phyloP scores from a whole-genome alignment of 2,329 filamentous ascomycete species.

The Neopestalotiopsis sp. region DNA sequence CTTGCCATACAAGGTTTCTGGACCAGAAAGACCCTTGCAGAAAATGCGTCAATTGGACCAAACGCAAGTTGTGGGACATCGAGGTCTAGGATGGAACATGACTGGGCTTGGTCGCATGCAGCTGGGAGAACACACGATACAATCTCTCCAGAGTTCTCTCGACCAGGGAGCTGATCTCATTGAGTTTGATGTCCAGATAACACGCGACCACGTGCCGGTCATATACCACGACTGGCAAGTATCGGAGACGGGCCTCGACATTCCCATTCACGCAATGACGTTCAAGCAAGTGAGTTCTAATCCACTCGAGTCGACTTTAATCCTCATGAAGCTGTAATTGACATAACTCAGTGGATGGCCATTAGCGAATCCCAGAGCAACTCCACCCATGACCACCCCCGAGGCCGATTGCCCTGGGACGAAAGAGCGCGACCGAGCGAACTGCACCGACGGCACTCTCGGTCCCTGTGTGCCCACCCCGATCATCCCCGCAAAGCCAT shows the following conservation, averaged over 20 bases:
- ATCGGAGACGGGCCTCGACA: slow-evolving; percentile 16
- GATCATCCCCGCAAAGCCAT: slow-evolving; percentile 16
- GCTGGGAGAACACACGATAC: slow-evolving; percentile 18
- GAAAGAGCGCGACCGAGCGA: slow-evolving; percentile 13
- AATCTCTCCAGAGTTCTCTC: slow-evolving; percentile 17
- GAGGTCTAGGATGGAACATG: slow-evolving; percentile 17
- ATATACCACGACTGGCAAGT: slow-evolving; percentile 20
- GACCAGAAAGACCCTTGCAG: not conserved
- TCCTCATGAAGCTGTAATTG: not conserved
- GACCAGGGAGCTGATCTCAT: slow-evolving; percentile 16
- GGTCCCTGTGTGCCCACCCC: slow-evolving; percentile 10
- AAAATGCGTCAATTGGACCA: slow-evolving; percentile 17
- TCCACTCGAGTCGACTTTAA: not conserved
- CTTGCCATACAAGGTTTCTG: slow-evolving; percentile 8
- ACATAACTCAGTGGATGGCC: slow-evolving; percentile 14
- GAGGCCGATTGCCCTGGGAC: slow-evolving; percentile 18
- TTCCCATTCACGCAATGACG: slow-evolving; percentile 18
- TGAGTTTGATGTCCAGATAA: slow-evolving; percentile 17
- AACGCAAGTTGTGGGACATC: slow-evolving; percentile 22
- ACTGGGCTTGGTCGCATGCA: slow-evolving; percentile 12
- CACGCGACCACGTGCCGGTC: slow-evolving; percentile 16
- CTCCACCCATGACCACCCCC: not conserved
- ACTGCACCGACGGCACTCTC: not conserved
- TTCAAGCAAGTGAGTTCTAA: slow-evolving; percentile 1
- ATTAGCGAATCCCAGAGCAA: slow-evolving; percentile 12